phyloP scores from a whole-genome alignment of 1,284 basidiomycete genomes.

The Thecaphora thlaspeos region DNA sequence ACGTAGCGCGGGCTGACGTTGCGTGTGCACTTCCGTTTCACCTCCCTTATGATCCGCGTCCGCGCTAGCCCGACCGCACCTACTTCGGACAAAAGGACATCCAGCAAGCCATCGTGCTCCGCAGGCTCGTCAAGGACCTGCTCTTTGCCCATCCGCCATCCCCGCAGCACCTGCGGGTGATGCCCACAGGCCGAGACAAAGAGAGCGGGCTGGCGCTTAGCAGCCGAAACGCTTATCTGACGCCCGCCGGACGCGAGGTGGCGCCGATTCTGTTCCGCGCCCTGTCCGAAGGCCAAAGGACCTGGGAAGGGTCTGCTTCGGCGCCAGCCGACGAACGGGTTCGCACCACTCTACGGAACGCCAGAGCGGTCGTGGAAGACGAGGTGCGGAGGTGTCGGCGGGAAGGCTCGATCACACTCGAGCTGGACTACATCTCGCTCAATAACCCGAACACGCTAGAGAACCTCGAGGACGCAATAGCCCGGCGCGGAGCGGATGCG shows the following conservation, averaged over 20 bases:
- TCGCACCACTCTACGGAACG: conserved; percentile 28
- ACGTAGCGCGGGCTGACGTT: background rate
- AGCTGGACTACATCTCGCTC: conserved; percentile 82
- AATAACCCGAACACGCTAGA: conserved; percentile 75
- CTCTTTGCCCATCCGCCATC: conserved; percentile 72
- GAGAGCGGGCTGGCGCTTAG: conserved; percentile 76
- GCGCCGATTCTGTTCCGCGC: conserved; percentile 76
- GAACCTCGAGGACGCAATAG: conserved; percentile 59
- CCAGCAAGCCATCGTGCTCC: conserved; percentile 85
- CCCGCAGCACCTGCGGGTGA: conserved; percentile 67
- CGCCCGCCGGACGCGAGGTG: conserved; percentile 65
- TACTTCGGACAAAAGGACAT: conserved; percentile 99
- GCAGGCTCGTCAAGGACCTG: conserved; percentile 79
- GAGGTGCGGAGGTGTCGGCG: conserved; percentile 9
- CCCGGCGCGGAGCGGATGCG: conserved; percentile 37
- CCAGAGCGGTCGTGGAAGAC: conserved; percentile 18
- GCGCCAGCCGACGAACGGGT: conserved; percentile 21
- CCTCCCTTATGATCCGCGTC: conserved; percentile 1
- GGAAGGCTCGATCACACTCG: conserved; percentile 60
- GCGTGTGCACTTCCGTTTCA: background rate
- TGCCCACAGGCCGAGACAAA: conserved; percentile 73
- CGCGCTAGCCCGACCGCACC: conserved; percentile 73
- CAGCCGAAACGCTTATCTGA: conserved; percentile 85
- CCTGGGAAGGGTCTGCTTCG: conserved; percentile 16
- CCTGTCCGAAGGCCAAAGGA: conserved; percentile 63